phyloP scores from a whole-genome alignment of 495 filamentous ascomycete genomes.

The Tuber indicum region DNA sequence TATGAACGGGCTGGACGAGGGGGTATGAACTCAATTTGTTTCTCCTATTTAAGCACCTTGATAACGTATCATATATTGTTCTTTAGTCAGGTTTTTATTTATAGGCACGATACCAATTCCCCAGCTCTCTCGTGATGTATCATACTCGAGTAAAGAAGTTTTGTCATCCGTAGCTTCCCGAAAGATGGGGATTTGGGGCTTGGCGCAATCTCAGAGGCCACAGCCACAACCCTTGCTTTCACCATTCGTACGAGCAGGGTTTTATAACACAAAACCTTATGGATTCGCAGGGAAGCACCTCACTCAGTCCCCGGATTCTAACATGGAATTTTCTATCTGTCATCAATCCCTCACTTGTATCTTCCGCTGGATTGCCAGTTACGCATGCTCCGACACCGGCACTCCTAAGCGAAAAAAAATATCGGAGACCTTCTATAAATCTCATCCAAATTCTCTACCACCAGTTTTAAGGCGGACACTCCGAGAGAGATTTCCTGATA shows the following conservation, averaged over 20 bases:
- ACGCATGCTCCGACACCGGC: constrained; percentile 13
- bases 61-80: neutral
- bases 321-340: neutral
- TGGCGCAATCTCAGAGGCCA: constrained; percentile 16
- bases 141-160: constrained; percentile 20
- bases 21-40: constrained; percentile 6
- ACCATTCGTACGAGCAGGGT: constrained; percentile 23
- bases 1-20: constrained; percentile 10
- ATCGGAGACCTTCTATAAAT: constrained; percentile 7
- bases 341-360: constrained; percentile 22
- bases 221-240: constrained; percentile 12
- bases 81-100: constrained; percentile 20
- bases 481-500: constrained; percentile 7
- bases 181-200: constrained; percentile 32
- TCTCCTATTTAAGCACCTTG: neutral
- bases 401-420: neutral
- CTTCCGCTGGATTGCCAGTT: constrained; percentile 26
- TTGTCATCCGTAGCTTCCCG: constrained; percentile 26
- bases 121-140: constrained; percentile 17
- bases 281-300: constrained; percentile 21
- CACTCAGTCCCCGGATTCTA: constrained; percentile 6
- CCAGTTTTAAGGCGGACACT: constrained; percentile 16
- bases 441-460: constrained; percentile 12
- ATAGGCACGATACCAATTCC: constrained; percentile 19
- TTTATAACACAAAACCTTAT: constrained; percentile 14